Base-by-base conservation (phyloP, 2,329 filamentous ascomycete species). In the Neopestalotiopsis sp. region DNA sequence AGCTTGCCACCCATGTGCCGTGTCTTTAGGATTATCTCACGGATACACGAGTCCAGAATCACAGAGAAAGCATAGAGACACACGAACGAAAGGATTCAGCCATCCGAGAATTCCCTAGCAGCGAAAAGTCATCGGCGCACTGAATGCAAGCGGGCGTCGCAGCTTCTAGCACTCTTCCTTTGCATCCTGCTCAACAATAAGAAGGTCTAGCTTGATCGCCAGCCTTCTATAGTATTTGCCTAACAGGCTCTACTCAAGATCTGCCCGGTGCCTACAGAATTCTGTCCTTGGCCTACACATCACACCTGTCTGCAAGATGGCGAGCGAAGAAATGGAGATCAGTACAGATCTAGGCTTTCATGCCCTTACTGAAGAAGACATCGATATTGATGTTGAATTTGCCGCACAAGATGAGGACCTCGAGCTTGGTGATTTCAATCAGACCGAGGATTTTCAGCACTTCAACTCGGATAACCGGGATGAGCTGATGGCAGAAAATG, bases 341-440 rank as follows among this genome's bases (percentile, higher is more conserved):
- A 73, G 72, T 20, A 72, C 77, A 60, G 78, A 78, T 68, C 74
- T 78, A 59, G 74, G 75, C 68, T 77, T 74, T 13, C 20, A 70
- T 57, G 75, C 72, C 24, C 75, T 74, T 32, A 74, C 67, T 24
- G 76, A 79, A 65, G 78, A 79, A 65, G 78, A 79, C 60, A 79
- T 79, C 69, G 78, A 79, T 67, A 78, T 79, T 69, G 78, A 79
- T 70, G 69, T 79, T 62, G 77, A 79, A 72, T 76, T 78, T 64
- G 72, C 73, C n/a, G 71, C 71, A 60, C 74, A 71, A 38, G 78
- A 79, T 61, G 76, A 78, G 70, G 76, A 78, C 24, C 72, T 79
- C 67, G 77, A 78, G 32, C 73, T 79, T 12, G 76, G 71, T 56
- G 78, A 79, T 66, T 78, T 75, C 58, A 76, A 78, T 38, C 72